Base-by-base conservation (phyloP, 1,139 yeast genomes). In the Suhomyces yuchorum region DNA sequence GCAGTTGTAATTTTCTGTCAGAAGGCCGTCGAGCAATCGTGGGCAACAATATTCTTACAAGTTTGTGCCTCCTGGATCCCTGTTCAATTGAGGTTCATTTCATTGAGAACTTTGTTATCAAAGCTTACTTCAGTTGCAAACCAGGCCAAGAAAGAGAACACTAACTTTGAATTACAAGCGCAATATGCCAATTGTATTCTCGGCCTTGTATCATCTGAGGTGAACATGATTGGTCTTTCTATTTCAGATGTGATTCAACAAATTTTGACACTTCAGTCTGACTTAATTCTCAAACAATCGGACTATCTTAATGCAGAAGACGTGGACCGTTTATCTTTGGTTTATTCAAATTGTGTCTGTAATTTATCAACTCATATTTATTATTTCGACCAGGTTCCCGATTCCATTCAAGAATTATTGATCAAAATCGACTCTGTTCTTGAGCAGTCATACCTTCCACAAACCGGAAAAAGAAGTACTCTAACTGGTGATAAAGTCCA, bases 151-250 rank as follows among this genome's bases (percentile, higher is more conserved):
- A 44, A 54, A 8, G 53, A 58, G 17, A 63, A 65, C 4, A 59
- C 65, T 3, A 45, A 56, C 11, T 61, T 67, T 40, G 61, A 61
- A 18, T 56, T 68, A n/a, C 84, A 85, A 57, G 65, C 74, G 8
- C 73, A 73, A 37, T 70, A 81, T 37, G 75, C 88, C 9, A 70
- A 71, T 43, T 67, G 83, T 50, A 73, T 87, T n/a, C 73, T 86
- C 18, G 84, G 86, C 1, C 70, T 93, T 37, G 73, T 92, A n/a
- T 78, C 86, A 1, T 85, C 96, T 0, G 84, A 84, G 36, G 90
- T 90, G 39, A 89, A 86, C 61, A 82, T 92, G 80, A 85, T 91
- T 54, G 98, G 98, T 0, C 72, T 93, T 40, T 87, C 97, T 11
- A 88, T 91, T n/a, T 77, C 91, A 40, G 98, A 92, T 62, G 79